Percentiles rank a stretch among this genome's conserved stretches.
Evolutionary conservation across 306 rosid species (phyloP).

Genomic region (Prunus padus): DNA sequence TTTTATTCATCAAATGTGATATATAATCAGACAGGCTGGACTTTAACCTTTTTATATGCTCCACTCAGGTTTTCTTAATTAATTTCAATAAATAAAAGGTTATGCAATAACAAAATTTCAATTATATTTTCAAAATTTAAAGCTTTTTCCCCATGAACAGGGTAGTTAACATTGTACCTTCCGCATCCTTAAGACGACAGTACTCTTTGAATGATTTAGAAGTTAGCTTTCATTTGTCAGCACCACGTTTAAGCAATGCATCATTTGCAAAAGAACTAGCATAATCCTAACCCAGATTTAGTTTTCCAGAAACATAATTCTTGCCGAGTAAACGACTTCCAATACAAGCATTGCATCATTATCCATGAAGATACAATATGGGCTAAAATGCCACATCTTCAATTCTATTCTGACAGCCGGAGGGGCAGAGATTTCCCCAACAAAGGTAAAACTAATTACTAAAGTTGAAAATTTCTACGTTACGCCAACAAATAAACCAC

Average conservation of each 20-base stretch:
- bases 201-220: no score
- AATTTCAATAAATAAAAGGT: no score
- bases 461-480: neutral
- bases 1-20: neutral
- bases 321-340: neutral
- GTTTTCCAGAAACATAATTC: neutral
- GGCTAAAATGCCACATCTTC: conserved; percentile 10
- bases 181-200: no score
- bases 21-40: no score
- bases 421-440: neutral
- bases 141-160: no score
- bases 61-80: no score
- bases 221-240: neutral
- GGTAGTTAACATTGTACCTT: no score
- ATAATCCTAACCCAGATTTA: neutral
- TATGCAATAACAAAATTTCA: no score
- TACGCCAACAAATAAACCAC: neutral
- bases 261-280: neutral
- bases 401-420: conserved; percentile 16
- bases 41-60: no score
- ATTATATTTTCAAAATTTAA: no score
- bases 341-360: neutral
- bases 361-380: neutral
- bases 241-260: neutral
- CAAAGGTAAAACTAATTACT: neutral